These are phyloP conservation scores for Pseudopithomyces chartarum DNA, from an alignment of 2,329 filamentous ascomycete species.

Conservation along the genomic window DNA sequence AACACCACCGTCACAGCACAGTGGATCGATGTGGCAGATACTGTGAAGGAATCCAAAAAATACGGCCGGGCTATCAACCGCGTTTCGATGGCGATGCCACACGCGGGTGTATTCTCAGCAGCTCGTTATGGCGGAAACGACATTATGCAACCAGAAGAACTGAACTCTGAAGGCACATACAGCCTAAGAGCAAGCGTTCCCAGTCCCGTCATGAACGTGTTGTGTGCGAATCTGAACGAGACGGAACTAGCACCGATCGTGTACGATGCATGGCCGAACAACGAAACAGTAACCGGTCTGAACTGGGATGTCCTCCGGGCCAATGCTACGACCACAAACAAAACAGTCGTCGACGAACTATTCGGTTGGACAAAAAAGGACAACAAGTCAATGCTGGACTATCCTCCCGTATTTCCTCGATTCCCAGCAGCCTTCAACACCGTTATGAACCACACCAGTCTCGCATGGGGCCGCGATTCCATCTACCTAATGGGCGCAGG, in stretches of 20 bases:
- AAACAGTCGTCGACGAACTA: slow-evolving; percentile 67
- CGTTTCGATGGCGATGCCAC: slow-evolving; percentile 77
- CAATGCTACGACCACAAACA: slow-evolving; percentile 34
- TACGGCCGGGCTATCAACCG: slow-evolving; percentile 71
- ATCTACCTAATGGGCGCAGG: slow-evolving; percentile 67
- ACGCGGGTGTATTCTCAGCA: slow-evolving; percentile 70
- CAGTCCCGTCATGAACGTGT: slow-evolving; percentile 71
- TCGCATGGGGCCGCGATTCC: slow-evolving; percentile 52
- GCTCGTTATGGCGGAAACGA: slow-evolving; percentile 64
- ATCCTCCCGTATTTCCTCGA: slow-evolving; percentile 49
- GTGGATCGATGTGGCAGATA: slow-evolving; percentile 69
- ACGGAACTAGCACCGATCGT: slow-evolving; percentile 68
- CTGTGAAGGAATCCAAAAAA: slow-evolving; percentile 55
- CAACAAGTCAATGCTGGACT: slow-evolving; percentile 57
- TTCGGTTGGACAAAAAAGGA: slow-evolving; percentile 69
- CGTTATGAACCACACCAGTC: slow-evolving; percentile 44
- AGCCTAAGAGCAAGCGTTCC: slow-evolving; percentile 70
- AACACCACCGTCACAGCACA: slow-evolving; percentile 72
- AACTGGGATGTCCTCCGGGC: slow-evolving; percentile 23
- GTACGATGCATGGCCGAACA: slow-evolving; percentile 65
- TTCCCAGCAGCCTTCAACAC: slow-evolving; percentile 69
- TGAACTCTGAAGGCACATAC: slow-evolving; percentile 71
- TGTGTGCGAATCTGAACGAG: slow-evolving; percentile 70
- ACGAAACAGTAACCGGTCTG: slow-evolving; percentile 33
- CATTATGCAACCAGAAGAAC: slow-evolving; percentile 69